Conservation (phyloP, 768 basidiomycete genomes). For the Pseudohyphozyma bogoriensis region DNA sequence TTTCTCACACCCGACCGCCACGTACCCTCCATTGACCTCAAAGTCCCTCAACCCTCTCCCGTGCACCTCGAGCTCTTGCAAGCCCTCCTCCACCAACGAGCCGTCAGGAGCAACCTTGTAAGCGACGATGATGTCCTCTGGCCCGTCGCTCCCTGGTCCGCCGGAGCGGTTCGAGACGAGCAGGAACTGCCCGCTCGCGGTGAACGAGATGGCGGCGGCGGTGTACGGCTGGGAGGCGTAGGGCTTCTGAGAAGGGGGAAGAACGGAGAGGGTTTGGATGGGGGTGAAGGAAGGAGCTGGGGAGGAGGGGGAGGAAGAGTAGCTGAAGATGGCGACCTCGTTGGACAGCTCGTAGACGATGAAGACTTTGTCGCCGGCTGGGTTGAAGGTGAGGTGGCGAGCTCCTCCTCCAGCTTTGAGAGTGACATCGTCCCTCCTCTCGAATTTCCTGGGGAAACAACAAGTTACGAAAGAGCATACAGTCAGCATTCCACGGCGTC, state of each 20-base stretch:
- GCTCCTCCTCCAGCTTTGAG: conserved; percentile 12
- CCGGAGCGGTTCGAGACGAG: conserved; percentile 23
- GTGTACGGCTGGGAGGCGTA: conserved; percentile 6
- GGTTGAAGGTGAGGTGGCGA: conserved; percentile 15
- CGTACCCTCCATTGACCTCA: background rate
- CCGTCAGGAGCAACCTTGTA: no score
- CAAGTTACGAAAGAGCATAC: no score
- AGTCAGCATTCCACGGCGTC: no score
- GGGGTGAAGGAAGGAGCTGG: background rate
- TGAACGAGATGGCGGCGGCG: conserved; percentile 19
- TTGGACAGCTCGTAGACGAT: conserved; percentile 18
- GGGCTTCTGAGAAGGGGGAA: conserved; percentile 11
- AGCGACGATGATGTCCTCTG: no score
- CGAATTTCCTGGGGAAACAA: background rate
- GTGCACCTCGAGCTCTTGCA: no score
- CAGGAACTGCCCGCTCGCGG: background rate
- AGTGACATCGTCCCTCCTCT: background rate
- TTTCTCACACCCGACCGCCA: conserved; percentile 17
- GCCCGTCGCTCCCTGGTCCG: no score
- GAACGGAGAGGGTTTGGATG: background rate
- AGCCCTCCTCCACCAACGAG: no score
- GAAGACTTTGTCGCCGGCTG: conserved; percentile 4
- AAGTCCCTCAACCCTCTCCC: conserved; percentile 18
- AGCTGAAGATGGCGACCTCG: conserved; percentile 10
- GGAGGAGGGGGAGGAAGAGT: conserved; percentile 8